A percentile compares a stretch with the other conserved stretches of the same genome.
Conservation (phyloP, 2,329 filamentous ascomycete species). For the Salinomyces thailandicus region DNA sequence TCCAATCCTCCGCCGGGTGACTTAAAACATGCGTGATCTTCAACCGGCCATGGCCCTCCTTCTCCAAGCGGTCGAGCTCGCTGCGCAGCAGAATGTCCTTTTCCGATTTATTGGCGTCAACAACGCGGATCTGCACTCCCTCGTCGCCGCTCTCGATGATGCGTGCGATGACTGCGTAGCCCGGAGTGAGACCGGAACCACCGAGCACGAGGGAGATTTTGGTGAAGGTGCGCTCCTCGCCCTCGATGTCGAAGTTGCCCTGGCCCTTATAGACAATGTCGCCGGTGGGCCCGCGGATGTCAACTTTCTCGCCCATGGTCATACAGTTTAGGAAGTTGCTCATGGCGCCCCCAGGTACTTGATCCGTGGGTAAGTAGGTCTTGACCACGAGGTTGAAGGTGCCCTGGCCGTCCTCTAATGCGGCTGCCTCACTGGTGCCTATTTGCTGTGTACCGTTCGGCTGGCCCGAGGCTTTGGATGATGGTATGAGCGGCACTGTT, state of each 20-base stretch:
- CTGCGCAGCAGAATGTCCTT: constrained; percentile 37
- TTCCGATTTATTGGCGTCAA: constrained; percentile 42
- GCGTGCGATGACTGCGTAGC: constrained; percentile 40
- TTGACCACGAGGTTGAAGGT: constrained; percentile 43
- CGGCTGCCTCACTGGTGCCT: constrained; percentile 4
- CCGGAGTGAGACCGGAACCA: constrained; percentile 43
- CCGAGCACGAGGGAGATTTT: constrained; percentile 41
- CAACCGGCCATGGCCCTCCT: constrained; percentile 30
- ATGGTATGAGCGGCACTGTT: constrained; percentile 33
- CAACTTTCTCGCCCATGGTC: constrained; percentile 38
- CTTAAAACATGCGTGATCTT: constrained; percentile 40
- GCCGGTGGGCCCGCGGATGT: constrained; percentile 43
- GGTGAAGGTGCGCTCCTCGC: constrained; percentile 32
- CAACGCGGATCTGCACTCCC: constrained; percentile 31
- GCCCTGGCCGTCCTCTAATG: constrained; percentile 24
- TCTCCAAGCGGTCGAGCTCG: constrained; percentile 34
- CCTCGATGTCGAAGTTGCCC: constrained; percentile 38
- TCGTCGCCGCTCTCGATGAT: constrained; percentile 25
- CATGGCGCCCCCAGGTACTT: constrained; percentile 44
- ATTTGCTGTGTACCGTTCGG: background rate
- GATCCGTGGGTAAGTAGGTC: constrained; percentile 40
- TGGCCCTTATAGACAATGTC: constrained; percentile 41
- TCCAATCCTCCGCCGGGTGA: constrained; percentile 35
- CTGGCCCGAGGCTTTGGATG: background rate
- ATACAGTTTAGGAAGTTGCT: constrained; percentile 44